Evolutionary conservation across 2,329 filamentous ascomycete species (phyloP), one percentile per base, ranked within the genome.

Genomic region (Exophiala lecanii-corni): DNA sequence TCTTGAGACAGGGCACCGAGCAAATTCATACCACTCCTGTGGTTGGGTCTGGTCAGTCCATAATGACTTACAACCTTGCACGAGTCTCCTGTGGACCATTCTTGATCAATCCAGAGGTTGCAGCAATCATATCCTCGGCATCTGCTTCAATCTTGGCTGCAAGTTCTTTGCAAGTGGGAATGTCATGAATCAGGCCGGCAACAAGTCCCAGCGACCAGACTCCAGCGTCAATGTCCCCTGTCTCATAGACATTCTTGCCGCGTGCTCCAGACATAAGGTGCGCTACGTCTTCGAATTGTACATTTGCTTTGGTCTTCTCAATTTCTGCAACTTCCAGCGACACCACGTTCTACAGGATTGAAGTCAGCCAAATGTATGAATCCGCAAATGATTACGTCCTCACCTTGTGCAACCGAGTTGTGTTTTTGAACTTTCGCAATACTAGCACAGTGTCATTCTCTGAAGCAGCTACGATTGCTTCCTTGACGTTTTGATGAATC

Each of bases 201-300:
- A 95, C 89, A 63, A 94, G 89, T 6, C 91, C 91, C 5, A 89
- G 87, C 13, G 89, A 96, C 91, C 91, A 97, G 26, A 96, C 89
- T 40, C 91, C 91, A 62, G 79, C 86, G 58, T 97, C 84, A 36
- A 84, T 77, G 61, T 97, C 91, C n/a, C 91, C 91, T 47, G 89
- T 94, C 52, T 88, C 60, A 65, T 95, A 97, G 3, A 97, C 91
- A 71, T 95, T 77, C 49, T 86, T 77, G 25, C 91, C 91, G 51
- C 91, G 75, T 77, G 94, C 85, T 6, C 91, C 91, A 62, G 86
- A 94, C 25, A 97, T 86, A 56, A 79, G 84, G 25, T 84, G 84
- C 17, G 86, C 87, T 30, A 97, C 79, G 66, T 96, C 88, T 49
- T 82, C 75, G 55, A 97, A 97, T 56, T 96, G 84, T 52, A 88